Evolutionary conservation across 176 grass and related monocot genomes (phyloP).

Genomic region (Aegilops umbellulata): DNA sequence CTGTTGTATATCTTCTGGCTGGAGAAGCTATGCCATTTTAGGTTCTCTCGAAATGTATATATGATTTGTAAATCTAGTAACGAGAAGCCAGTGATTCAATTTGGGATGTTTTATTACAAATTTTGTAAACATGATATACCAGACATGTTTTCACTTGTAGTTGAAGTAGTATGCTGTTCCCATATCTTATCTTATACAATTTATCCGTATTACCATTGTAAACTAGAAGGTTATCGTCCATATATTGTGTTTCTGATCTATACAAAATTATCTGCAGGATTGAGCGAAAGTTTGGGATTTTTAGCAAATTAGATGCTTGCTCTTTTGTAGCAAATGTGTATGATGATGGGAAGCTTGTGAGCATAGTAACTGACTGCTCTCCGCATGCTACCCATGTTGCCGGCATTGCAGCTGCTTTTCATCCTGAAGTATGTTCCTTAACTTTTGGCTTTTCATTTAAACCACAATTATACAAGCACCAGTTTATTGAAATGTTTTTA

Average conservation of each 20-base stretch:
- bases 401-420: conserved; percentile 91
- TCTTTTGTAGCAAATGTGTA: conserved; percentile 95
- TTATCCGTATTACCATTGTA: background rate
- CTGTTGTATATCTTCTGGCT: conserved; percentile 17
- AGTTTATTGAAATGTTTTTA: conserved; percentile 27
- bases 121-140: background rate
- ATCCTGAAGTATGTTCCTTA: conserved; percentile 69
- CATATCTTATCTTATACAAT: background rate
- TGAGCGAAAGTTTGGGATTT: conserved; percentile 85
- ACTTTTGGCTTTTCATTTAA: conserved; percentile 22
- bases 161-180: background rate
- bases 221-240: background rate
- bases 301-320: conserved; percentile 98
- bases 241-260: conserved; percentile 18
- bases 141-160: conserved; percentile 1
- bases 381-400: conserved; percentile 97
- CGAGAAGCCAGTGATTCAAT: background rate
- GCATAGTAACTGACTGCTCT: conserved; percentile 98
- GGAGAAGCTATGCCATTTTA: background rate
- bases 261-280: conserved; percentile 47
- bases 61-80: background rate
- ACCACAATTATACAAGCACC: conserved; percentile 13
- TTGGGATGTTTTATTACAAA: background rate
- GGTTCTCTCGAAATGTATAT: background rate
- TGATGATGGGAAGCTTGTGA: conserved; percentile 93